phyloP scores from a whole-genome alignment of 371 early-diverging fungal genomes.

The Haplosporangium sp. region DNA sequence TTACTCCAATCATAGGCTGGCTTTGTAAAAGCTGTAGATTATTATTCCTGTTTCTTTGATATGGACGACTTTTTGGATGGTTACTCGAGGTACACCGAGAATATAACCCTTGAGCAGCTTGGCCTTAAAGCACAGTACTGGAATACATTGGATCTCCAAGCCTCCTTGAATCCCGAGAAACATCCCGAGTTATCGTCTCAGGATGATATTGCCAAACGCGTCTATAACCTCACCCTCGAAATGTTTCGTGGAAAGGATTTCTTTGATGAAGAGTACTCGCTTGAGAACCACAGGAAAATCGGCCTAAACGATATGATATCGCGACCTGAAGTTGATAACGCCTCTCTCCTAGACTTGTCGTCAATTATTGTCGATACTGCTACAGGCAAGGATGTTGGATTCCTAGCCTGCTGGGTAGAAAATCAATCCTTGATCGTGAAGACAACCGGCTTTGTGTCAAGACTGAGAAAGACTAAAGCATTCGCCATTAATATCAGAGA shows the following conservation, averaged over 20 bases:
- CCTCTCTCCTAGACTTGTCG: constrained; percentile 43
- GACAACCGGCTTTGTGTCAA: constrained; percentile 31
- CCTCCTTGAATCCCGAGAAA: constrained; percentile 38
- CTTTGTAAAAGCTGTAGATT: constrained; percentile 46
- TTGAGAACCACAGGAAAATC: constrained; percentile 33
- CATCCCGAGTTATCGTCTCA: constrained; percentile 29
- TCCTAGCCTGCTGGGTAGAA: constrained; percentile 47
- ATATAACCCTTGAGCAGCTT: constrained; percentile 1
- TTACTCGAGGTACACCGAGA: constrained; percentile 1
- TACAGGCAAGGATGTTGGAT: constrained; percentile 46
- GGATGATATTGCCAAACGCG: constrained; percentile 40
- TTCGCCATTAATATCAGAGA: constrained; percentile 31
- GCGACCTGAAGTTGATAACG: constrained; percentile 42
- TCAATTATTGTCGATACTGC: constrained; percentile 27
- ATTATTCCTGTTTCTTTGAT: constrained; percentile 39
- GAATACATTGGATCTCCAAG: constrained; percentile 44
- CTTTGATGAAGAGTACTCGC: constrained; percentile 38
- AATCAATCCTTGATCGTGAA: constrained; percentile 40
- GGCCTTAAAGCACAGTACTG: constrained; percentile 34
- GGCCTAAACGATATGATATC: constrained; percentile 53
- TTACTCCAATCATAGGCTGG: constrained; percentile 21
- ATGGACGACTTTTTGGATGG: constrained; percentile 25
- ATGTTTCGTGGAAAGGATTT: constrained; percentile 49
- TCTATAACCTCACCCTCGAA: constrained; percentile 37
- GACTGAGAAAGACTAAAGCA: constrained; percentile 22